Evolutionary conservation across 805 yeast genomes (phyloP), one percentile per base, ranked within the genome.

Genomic region (Candida xiaguanensis): DNA sequence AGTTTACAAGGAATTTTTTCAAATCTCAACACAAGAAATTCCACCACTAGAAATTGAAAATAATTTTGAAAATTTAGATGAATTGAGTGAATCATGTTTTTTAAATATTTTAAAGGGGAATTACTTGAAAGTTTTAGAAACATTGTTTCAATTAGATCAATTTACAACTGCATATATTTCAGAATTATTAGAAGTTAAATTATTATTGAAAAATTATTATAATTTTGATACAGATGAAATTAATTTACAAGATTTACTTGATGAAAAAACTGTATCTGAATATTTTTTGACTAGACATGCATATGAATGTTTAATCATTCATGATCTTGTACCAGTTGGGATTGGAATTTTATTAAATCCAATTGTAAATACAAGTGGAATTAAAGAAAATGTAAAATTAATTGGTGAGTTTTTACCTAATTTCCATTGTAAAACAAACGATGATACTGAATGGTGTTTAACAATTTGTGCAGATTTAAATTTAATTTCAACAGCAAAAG

Each of bases 401-500:
- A 68, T 85, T 25, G 70, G 77, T 3, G 80, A 77, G 43, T 69
- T 76, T 34, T 59, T 85, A 25, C 86, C 87, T 4, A 71, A 70
- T 16, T 84, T 67, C 52, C 68, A 79, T 31, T 80, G 79, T 51
- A 62, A 72, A 39, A 80, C 81, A 7, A 82, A 80, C 52, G 90
- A 84, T 54, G 95, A 85, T 53, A 69, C 82, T 44, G 93, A 85
- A 56, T 85, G 91, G 91, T 75, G 82, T 32, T 62, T 85, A 37
- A 75, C 86, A 2, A 66, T 85, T 4, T 83, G 91, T 62, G 85
- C 89, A 9, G 73, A 80, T 48, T 66, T 84, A 55, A 76, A 74
- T 49, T 56, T 84, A 30, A 68, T 78, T n/a, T 61, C 70, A 6
- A 78, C 85, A 9, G 78, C 85, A 0, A 70, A 70, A 41, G 65